Base-by-base conservation (phyloP, 352 stramenopile species). In the Pythium sp. region DNA sequence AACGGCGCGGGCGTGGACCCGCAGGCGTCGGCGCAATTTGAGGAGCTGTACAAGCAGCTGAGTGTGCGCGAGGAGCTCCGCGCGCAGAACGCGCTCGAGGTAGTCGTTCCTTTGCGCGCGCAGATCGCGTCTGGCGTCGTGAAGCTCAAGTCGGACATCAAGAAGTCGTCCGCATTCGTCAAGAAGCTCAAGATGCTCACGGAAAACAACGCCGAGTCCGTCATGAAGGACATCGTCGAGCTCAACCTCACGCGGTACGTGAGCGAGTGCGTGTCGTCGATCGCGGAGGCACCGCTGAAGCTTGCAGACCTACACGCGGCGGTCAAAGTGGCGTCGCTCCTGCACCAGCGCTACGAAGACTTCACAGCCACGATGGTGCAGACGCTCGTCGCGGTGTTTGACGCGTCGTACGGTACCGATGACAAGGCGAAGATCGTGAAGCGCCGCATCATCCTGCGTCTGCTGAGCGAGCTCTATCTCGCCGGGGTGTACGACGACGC, bases 161-260 rank as follows among this genome's bases (percentile, higher is more conserved):
- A 99, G 79, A 98, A 98, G 75, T 98, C 92, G 62, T 99, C 95
- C 36, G 94, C 96, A 41, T 99, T 99, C 81, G 97, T 99, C 26
- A 99, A 99, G 74, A 98, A 98, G 73, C 90, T 99, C 64, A 89
- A 89, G 62, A 69, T 85, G 67, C 79, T 97, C 46, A 85, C 73
- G 26, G 92, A 98, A 64, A 68, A 72, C 66, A 86, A 81, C 56
- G 79, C 84, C 53, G 79, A 90, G 36, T 74, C 84, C n/a, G 68
- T 98, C 34, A 64, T 89, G n/a, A 91, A 90, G 41, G 92, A 98
- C 67, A 82, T 93, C 0, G 68, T 71, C 15, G 95, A 97, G 63
- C 77, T 98, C 43, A 99, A 99, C 77, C 81, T 99, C 49, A 97
- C 83, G 55, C 83, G 95, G 14, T 99, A 98, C 73, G 85, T 98